phyloP scores from a whole-genome alignment of 805 yeast genomes.

The Diddensiella santjacobensis region DNA sequence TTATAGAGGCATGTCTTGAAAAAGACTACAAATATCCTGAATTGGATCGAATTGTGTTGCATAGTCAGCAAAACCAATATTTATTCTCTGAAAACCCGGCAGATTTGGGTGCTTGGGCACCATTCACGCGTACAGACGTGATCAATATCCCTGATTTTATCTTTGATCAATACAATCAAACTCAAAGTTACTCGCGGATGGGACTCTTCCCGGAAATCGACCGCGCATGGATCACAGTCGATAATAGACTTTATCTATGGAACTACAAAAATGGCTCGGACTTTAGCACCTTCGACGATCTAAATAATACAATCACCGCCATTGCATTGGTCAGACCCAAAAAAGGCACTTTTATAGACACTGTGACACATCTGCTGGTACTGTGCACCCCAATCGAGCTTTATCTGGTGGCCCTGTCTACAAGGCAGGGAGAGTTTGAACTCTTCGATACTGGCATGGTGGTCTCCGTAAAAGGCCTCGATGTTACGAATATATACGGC shows the following conservation, averaged over 20 bases:
- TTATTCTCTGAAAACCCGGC: constrained; percentile 20
- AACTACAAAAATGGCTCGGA: constrained; percentile 60
- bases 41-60: constrained; percentile 28
- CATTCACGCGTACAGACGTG: constrained; percentile 69
- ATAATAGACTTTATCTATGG: constrained; percentile 82
- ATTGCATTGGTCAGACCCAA: constrained; percentile 81
- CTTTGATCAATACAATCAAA: constrained; percentile 60
- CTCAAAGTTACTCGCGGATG: constrained; percentile 66
- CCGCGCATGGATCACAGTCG: constrained; percentile 83
- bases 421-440: constrained; percentile 46
- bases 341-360: constrained; percentile 70
- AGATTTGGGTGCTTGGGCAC: constrained; percentile 37
- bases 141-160: constrained; percentile 77
- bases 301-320: constrained; percentile 69
- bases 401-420: constrained; percentile 62
- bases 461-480: constrained; percentile 74
- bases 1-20: constrained; percentile 28
- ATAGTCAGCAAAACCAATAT: constrained; percentile 19
- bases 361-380: constrained; percentile 67
- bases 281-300: constrained; percentile 76
- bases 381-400: constrained; percentile 79
- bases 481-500: constrained; percentile 58
- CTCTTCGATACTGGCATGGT: constrained; percentile 80
- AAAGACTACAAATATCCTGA: constrained; percentile 34
- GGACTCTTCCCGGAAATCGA: constrained; percentile 79